Base-by-base conservation (phyloP, 441 rosid genomes). In the Rhodomyrtus psidioides region DNA sequence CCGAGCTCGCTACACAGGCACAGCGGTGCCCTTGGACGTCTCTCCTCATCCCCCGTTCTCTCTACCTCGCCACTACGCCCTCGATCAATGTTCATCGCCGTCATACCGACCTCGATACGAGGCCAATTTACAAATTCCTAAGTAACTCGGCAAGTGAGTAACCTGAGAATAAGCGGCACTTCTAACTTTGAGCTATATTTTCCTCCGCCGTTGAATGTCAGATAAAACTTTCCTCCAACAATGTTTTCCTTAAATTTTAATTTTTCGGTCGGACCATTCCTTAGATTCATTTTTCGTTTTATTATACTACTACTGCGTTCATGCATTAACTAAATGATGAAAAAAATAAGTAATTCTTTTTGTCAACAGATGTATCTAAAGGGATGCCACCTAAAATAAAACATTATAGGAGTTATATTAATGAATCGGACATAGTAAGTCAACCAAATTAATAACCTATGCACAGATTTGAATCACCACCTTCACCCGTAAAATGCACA, bases 101-200 rank as follows among this genome's bases (percentile, higher is more conserved):
- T 44, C 55, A 17, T 53, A 15, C 6, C 19, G 7, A 17, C 55
- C 55, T 53, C 6, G 21, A 53, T 53, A 53, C 16, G 39, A 3
- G 75, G 75, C 44, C 0, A 12, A 28, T 9, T 62, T 30, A 30
- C 0, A 17, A 30, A 46, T 62, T 19, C 0, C 2, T 21, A 1
- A 9, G 24, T 30, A 44, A 9, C 13, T 62, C 7, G 44, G 19
- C 24, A 0, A 6, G 19, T 9, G 75, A 17, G 42, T 62, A 17
- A 17, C 13, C 6, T 30, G 75, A 8, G 13, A 16, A 17, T 6
- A 54, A 54, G 23, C 1, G 56, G 9, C 8, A 17, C 1, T 30
- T 28, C 23, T 4, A 16, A 28, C 12, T 28, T 1, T 3, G 42
- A 62, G 75, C 44, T 17, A 17, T 30, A 9, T 4, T 62, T 30